Conservation (phyloP, 306 rosid genomes). For the Purshia tridentata region DNA sequence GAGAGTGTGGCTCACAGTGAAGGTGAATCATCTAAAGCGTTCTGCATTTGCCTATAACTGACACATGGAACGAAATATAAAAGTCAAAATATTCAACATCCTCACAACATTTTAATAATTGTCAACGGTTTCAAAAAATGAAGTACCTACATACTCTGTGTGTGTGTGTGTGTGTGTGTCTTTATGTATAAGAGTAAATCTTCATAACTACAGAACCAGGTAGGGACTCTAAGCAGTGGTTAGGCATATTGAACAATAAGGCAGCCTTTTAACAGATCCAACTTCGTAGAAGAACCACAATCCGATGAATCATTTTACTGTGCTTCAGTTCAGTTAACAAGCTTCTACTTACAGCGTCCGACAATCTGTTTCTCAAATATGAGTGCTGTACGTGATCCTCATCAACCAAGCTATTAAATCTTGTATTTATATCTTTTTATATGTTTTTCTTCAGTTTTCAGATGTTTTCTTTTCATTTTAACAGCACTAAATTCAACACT, state of each 20-base stretch:
- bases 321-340: constrained; percentile 1
- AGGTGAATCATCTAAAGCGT: neutral
- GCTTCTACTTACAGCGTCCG: neutral
- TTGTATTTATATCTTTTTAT: neutral
- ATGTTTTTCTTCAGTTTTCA: neutral
- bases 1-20: neutral
- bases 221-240: neutral
- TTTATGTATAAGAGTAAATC: neutral
- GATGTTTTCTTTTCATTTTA: neutral
- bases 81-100: neutral
- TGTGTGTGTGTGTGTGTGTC: neutral
- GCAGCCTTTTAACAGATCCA: neutral
- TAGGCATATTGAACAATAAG: neutral
- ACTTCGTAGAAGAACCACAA: neutral
- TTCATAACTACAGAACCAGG: neutral
- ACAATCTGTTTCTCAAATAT: neutral
- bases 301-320: neutral
- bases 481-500: neutral
- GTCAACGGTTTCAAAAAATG: neutral
- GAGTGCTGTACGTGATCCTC: neutral
- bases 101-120: neutral
- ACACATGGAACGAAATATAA: neutral
- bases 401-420: neutral
- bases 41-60: neutral
- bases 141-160: neutral